Conservation (phyloP, 2,329 filamentous ascomycete species). For the Fusarium paranaense region DNA sequence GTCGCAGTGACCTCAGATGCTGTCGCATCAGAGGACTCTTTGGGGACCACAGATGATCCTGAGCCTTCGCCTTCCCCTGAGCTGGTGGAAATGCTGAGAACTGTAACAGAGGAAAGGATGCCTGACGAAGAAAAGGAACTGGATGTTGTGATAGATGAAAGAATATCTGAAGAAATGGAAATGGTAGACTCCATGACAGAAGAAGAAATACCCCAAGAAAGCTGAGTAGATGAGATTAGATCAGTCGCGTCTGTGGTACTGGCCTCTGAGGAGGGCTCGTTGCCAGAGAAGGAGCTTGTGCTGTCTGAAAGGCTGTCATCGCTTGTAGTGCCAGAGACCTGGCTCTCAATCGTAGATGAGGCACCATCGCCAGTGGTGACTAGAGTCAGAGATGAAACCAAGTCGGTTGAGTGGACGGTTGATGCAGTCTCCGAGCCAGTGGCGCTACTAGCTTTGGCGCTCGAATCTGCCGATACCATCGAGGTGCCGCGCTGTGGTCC, state of each 20-base stretch:
- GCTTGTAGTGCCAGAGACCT: neutral
- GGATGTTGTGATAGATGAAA: neutral
- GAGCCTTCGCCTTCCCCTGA: neutral
- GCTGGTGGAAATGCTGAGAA: neutral
- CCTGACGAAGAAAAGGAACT: neutral
- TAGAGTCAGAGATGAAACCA: conserved; percentile 2
- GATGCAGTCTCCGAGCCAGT: conserved; percentile 19
- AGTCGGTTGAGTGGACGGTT: conserved; percentile 1
- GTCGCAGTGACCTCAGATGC: neutral
- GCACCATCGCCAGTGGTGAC: neutral
- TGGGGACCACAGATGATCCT: neutral
- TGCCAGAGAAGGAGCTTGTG: neutral
- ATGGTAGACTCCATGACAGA: neutral
- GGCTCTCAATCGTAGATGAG: neutral
- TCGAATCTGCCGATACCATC: conserved; percentile 31
- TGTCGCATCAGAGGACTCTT: neutral
- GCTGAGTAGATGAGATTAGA: neutral
- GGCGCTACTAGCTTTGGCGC: conserved; percentile 30
- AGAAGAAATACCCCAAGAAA: neutral
- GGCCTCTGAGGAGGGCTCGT: neutral
- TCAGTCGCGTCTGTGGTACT: neutral
- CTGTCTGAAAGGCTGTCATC: neutral
- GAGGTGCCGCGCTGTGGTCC: neutral
- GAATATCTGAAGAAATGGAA: neutral
- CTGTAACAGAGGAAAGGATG: neutral